Conservation (phyloP, 129 eudicot species). For the Cynara cardunculus region DNA sequence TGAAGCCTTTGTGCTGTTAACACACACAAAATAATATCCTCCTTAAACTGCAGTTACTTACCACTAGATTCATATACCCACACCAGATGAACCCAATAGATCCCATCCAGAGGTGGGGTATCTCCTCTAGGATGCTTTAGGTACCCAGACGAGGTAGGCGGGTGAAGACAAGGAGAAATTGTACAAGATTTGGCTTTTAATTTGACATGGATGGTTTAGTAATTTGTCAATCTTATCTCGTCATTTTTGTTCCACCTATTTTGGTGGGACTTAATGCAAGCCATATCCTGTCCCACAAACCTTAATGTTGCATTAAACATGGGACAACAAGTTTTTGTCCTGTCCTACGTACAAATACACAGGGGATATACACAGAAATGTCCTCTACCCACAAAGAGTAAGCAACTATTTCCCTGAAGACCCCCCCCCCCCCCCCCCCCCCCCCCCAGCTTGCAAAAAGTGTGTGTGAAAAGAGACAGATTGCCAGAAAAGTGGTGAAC, state of each 20-base stretch:
- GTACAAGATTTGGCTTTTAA: neutral
- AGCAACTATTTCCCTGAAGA: neutral
- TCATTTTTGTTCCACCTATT: no score
- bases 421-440: neutral
- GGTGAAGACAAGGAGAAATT: no score
- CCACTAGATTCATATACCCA: neutral
- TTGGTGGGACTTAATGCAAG: no score
- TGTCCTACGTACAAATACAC: neutral
- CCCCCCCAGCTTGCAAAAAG: neutral
- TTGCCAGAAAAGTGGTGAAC: neutral
- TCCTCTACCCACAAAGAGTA: neutral
- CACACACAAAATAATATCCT: neutral
- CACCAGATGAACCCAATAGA: neutral
- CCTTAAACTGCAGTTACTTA: neutral
- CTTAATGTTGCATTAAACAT: neutral
- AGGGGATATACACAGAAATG: neutral
- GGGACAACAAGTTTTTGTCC: neutral
- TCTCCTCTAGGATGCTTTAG: neutral
- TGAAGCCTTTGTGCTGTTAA: constrained; percentile 90
- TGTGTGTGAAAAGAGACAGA: neutral
- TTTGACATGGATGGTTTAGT: no score
- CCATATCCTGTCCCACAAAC: neutral
- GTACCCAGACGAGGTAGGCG: no score
- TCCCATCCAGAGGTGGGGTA: neutral
- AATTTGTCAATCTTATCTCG: no score